Percentiles rank a stretch among this genome's conserved stretches.
These are phyloP conservation scores for Podaxis sp. DNA, from an alignment of 768 basidiomycete species.

Conservation along the genomic window DNA sequence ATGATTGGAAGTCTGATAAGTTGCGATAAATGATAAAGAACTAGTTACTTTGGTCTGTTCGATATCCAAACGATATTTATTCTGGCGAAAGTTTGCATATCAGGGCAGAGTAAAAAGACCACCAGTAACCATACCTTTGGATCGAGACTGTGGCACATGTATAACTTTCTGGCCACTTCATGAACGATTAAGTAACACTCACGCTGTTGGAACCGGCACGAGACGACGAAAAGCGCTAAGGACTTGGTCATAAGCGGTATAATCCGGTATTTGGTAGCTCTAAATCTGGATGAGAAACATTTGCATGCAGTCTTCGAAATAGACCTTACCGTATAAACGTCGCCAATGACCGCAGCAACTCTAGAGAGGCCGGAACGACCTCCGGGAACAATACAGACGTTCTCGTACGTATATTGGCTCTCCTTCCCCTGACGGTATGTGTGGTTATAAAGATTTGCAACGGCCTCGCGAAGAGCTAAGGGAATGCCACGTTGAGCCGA, in stretches of 20 bases:
- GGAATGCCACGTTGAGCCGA: conserved; percentile 4
- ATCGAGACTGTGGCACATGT: conserved; percentile 38
- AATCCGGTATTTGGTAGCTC: conserved; percentile 91
- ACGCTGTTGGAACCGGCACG: conserved; percentile 90
- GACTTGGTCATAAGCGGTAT: conserved; percentile 86
- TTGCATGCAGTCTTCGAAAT: not conserved
- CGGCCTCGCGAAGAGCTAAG: conserved; percentile 80
- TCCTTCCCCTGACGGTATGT: conserved; percentile 80
- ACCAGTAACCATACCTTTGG: conserved; percentile 26
- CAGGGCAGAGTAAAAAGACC: conserved; percentile 22
- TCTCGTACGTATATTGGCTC: conserved; percentile 89
- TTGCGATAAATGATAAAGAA: conserved; percentile 35
- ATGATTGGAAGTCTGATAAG: conserved; percentile 21
- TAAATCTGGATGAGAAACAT: conserved; percentile 27
- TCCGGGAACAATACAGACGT: conserved; percentile 93
- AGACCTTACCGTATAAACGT: conserved; percentile 73
- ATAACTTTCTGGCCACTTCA: not conserved
- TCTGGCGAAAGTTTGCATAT: conserved; percentile 27
- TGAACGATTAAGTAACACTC: conserved; percentile 27
- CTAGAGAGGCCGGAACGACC: conserved; percentile 89
- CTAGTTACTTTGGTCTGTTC: conserved; percentile 67
- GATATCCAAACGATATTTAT: conserved; percentile 76
- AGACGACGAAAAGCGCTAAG: conserved; percentile 85
- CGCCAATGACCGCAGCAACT: conserved; percentile 88
- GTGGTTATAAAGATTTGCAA: conserved; percentile 86